Conservation (phyloP, 2,329 filamentous ascomycete genomes). For the Calonectria pauciramosa region DNA sequence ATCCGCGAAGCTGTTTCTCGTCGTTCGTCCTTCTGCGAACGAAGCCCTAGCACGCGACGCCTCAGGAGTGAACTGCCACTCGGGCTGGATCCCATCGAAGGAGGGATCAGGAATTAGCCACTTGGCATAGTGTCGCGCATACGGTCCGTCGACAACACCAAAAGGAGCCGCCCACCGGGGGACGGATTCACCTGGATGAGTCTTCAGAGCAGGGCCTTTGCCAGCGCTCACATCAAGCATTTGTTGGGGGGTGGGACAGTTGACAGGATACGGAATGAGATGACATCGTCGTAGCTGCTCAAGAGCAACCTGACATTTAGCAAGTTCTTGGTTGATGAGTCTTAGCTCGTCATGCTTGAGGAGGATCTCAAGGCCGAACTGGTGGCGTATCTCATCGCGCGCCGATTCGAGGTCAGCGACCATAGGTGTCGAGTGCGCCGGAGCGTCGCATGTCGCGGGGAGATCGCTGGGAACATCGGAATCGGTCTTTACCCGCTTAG, state of each 20-base stretch:
- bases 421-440: conserved; percentile 32
- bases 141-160: conserved; percentile 92
- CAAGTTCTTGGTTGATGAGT: conserved; percentile 94
- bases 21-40: conserved; percentile 78
- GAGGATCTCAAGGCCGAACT: conserved; percentile 92
- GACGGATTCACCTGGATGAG: conserved; percentile 72
- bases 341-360: conserved; percentile 95
- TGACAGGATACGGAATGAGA: conserved; percentile 88
- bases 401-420: conserved; percentile 63
- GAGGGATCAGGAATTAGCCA: conserved; percentile 92
- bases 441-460: conserved; percentile 37
- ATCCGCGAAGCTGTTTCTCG: conserved; percentile 76
- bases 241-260: conserved; percentile 74
- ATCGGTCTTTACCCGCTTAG: conserved; percentile 60
- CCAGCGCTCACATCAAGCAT: conserved; percentile 81
- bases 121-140: conserved; percentile 93
- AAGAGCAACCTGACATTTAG: conserved; percentile 92
- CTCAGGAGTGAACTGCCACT: conserved; percentile 59
- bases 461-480: conserved; percentile 41
- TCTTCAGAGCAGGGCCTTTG: conserved; percentile 77
- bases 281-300: conserved; percentile 95
- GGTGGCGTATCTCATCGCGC: conserved; percentile 82
- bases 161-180: conserved; percentile 88
- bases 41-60: conserved; percentile 60
- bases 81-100: conserved; percentile 79